phyloP scores from a whole-genome alignment of 1,139 yeast species.

The Candida tetrigidarum region DNA sequence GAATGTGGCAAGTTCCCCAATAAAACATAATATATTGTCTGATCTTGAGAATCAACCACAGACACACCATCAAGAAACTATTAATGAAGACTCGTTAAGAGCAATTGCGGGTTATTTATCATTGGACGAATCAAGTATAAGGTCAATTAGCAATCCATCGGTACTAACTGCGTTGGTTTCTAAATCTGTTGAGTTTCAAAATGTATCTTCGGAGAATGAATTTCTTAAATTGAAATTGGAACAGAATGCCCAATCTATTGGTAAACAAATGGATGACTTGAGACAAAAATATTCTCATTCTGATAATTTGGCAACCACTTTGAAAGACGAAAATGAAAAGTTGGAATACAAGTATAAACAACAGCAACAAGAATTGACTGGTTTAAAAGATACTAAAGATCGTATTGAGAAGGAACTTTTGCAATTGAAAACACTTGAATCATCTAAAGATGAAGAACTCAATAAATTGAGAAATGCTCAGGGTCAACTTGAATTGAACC shows the following conservation, averaged over 20 bases:
- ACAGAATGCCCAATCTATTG: conserved; percentile 35
- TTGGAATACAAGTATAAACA: conserved; percentile 26
- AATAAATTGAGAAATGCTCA: conserved; percentile 13
- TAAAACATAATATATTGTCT: conserved; percentile 14
- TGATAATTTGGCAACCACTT: conserved; percentile 13
- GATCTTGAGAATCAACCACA: too few species aligned
- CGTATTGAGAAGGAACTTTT: conserved; percentile 10
- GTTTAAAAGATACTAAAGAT: conserved; percentile 18
- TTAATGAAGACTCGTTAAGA: conserved; percentile 13
- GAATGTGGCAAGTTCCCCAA: conserved; percentile 26
- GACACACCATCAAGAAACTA: conserved; percentile 3
- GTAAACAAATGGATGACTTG: conserved; percentile 33
- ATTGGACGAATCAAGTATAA: conserved; percentile 18
- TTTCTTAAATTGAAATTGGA: conserved; percentile 58
- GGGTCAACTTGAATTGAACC: conserved; percentile 13
- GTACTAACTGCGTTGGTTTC: conserved; percentile 40
- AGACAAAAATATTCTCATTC: conserved; percentile 24
- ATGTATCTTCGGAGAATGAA: conserved; percentile 53
- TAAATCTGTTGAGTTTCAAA: conserved; percentile 52
- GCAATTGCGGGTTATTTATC: conserved; percentile 35
- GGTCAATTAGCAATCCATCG: conserved; percentile 17
- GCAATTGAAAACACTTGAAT: conserved; percentile 12
- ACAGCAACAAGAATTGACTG: conserved; percentile 20
- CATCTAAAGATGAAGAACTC: conserved; percentile 12
- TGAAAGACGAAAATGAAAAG: conserved; percentile 26